A percentile compares a stretch with the other conserved stretches of the same genome.
Conservation (phyloP, 805 yeast species). For the Yarrowia keelungensis region DNA sequence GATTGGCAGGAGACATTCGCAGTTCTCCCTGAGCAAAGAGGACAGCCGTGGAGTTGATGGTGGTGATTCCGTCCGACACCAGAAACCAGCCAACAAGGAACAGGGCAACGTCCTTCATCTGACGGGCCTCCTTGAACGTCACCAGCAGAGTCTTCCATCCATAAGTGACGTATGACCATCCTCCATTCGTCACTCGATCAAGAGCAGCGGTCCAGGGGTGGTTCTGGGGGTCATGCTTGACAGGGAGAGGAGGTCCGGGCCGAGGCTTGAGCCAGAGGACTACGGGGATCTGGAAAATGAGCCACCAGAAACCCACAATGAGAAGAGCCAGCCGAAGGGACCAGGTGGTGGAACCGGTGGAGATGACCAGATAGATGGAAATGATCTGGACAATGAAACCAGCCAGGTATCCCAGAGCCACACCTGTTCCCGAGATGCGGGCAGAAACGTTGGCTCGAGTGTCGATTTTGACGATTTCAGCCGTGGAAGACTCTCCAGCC, state of each 20-base stretch:
- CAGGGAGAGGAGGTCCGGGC: conserved; percentile 52
- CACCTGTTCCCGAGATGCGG: conserved; percentile 68
- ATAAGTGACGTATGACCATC: conserved; percentile 53
- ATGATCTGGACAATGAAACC: conserved; percentile 70
- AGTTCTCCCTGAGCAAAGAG: conserved; percentile 75
- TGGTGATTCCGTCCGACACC: conserved; percentile 74
- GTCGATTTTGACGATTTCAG: not conserved
- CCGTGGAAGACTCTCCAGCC: not conserved
- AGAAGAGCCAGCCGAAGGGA: conserved; percentile 66
- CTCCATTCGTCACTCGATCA: conserved; percentile 34
- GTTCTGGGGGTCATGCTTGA: conserved; percentile 38
- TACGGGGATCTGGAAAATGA: conserved; percentile 70
- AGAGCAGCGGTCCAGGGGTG: conserved; percentile 39
- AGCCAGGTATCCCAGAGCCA: conserved; percentile 72
- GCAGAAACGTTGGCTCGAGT: conserved; percentile 44
- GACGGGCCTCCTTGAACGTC: conserved; percentile 65
- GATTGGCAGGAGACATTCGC: conserved; percentile 68
- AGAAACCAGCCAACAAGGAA: conserved; percentile 79
- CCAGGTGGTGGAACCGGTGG: conserved; percentile 51
- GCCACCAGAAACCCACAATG: conserved; percentile 80
- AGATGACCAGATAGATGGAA: conserved; percentile 60
- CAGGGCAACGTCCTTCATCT: conserved; percentile 68
- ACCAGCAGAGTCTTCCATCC: conserved; percentile 68
- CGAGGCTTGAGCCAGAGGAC: conserved; percentile 56
- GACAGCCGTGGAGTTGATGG: conserved; percentile 80